phyloP scores from a whole-genome alignment of 441 rosid species.

The California macrophylla region DNA sequence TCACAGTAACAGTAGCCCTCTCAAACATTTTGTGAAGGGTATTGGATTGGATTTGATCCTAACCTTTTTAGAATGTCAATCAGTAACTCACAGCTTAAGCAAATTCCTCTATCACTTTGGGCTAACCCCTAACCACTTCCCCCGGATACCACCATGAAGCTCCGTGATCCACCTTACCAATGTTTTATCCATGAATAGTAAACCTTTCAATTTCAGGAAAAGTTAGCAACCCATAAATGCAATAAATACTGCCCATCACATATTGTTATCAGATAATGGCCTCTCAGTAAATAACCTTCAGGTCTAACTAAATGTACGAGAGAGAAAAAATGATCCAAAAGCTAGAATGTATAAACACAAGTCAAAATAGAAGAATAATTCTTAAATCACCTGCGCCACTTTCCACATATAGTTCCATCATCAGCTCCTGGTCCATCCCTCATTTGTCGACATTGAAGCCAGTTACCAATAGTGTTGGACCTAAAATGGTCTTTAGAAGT shows the following conservation, averaged over 20 bases:
- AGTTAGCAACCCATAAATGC: neutral
- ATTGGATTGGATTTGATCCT: neutral
- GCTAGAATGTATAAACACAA: neutral
- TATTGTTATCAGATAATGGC: neutral
- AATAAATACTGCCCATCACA: neutral
- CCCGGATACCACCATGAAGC: neutral
- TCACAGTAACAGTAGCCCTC: neutral
- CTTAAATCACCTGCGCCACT: conserved; percentile 35
- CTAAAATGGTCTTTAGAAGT: conserved; percentile 6
- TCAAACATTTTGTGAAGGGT: neutral
- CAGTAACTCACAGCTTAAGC: neutral
- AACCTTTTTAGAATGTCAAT: neutral
- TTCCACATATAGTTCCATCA: conserved; percentile 29
- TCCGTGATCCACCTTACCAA: neutral
- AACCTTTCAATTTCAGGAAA: neutral
- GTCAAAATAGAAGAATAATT: neutral
- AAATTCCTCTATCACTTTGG: neutral
- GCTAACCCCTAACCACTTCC: neutral
- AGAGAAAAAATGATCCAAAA: neutral
- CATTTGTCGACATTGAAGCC: conserved; percentile 37
- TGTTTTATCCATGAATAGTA: neutral
- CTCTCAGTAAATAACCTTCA: neutral
- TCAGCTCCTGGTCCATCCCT: conserved; percentile 13
- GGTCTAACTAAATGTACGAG: neutral
- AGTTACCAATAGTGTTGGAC: conserved; percentile 22